phyloP scores from a whole-genome alignment of 2,329 filamentous ascomycete species.

The Xylariaceae sp. region DNA sequence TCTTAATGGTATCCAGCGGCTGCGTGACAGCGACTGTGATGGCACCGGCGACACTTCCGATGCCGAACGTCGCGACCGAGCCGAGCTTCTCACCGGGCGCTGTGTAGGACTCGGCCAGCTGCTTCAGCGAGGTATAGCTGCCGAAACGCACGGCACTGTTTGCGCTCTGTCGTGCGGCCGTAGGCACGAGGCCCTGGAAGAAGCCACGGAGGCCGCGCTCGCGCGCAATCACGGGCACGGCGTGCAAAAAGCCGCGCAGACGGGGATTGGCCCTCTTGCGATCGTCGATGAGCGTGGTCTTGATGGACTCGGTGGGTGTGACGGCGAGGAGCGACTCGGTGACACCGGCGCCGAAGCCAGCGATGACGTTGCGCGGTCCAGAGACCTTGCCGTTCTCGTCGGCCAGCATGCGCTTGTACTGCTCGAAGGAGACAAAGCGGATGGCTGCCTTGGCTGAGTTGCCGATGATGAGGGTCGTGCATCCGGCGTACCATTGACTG shows the following conservation, averaged over 20 bases:
- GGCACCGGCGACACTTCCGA: slow-evolving; percentile 81
- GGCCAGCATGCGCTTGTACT: slow-evolving; percentile 78
- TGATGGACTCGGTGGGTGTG: slow-evolving; percentile 96
- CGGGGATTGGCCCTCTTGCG: slow-evolving; percentile 79
- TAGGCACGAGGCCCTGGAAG: slow-evolving; percentile 95
- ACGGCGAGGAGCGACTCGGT: slow-evolving; percentile 92
- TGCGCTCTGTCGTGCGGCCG: slow-evolving; percentile 87
- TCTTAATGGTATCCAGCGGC: slow-evolving; percentile 90
- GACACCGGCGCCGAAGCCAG: slow-evolving; percentile 89
- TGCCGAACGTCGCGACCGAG: slow-evolving; percentile 78
- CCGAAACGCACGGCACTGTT: slow-evolving; percentile 91
- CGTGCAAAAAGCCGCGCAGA: slow-evolving; percentile 88
- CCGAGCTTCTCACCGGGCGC: slow-evolving; percentile 93
- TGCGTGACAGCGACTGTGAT: slow-evolving; percentile 81
- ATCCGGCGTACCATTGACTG: slow-evolving; percentile 93
- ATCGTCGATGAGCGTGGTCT: slow-evolving; percentile 97
- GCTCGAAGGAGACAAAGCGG: slow-evolving; percentile 92
- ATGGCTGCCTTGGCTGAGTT: slow-evolving; percentile 97
- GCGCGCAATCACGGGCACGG: slow-evolving; percentile 76
- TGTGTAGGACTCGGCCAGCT: slow-evolving; percentile 86
- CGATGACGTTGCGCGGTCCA: slow-evolving; percentile 83
- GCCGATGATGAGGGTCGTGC: slow-evolving; percentile 92
- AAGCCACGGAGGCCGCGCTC: slow-evolving; percentile 88
- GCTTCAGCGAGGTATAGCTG: slow-evolving; percentile 83
- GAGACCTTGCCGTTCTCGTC: slow-evolving; percentile 84